Evolutionary conservation across 257 asterid species (phyloP).

Genomic region (Scutellaria galericulata): DNA sequence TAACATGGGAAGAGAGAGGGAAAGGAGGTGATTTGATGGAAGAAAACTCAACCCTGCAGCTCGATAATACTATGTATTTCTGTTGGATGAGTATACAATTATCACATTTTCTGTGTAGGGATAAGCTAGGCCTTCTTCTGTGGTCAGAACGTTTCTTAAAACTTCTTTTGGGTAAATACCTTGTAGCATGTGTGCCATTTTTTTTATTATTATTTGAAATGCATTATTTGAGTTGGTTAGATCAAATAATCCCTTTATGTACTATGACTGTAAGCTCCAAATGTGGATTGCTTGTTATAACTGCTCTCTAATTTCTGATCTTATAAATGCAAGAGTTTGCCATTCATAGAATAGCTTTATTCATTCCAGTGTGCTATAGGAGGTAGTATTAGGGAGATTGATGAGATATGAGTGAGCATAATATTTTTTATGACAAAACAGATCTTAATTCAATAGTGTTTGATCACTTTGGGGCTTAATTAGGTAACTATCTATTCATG

Average conservation of each 20-base stretch:
- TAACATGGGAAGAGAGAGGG: too few relatives aligned
- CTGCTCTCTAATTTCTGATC: not conserved
- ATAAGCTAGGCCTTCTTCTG: too few relatives aligned
- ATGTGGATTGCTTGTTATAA: not conserved
- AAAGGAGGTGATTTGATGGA: too few relatives aligned
- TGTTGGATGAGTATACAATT: too few relatives aligned
- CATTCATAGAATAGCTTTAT: not conserved
- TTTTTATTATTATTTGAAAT: not conserved
- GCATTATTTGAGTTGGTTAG: not conserved
- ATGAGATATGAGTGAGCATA: not conserved
- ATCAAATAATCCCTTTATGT: not conserved
- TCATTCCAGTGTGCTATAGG: not conserved
- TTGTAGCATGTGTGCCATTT: not conserved
- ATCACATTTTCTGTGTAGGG: too few relatives aligned
- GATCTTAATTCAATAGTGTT: not conserved
- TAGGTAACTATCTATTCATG: not conserved
- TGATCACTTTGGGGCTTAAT: not conserved
- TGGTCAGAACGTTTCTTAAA: too few relatives aligned
- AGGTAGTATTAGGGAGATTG: not conserved
- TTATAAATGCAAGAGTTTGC: not conserved
- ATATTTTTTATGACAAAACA: not conserved
- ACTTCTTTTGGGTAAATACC: too few relatives aligned
- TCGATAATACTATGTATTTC: too few relatives aligned
- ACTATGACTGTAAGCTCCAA: not conserved
- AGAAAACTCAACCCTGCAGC: too few relatives aligned